These are phyloP conservation scores for Populus tremula DNA, from an alignment of 345 rosid species.

Conservation along the genomic window DNA sequence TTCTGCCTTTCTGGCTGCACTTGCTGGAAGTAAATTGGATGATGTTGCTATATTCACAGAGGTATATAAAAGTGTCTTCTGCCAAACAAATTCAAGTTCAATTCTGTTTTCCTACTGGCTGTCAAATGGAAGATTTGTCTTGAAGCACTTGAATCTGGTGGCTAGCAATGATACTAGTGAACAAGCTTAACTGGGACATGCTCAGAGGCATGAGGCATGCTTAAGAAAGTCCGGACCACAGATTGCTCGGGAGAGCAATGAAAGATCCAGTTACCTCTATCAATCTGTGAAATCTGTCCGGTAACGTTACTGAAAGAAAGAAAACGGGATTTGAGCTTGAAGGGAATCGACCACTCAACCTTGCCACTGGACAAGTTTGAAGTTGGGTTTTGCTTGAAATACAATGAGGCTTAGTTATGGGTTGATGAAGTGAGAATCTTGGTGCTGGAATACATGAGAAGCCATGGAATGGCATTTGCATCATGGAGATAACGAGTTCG, in stretches of 20 bases:
- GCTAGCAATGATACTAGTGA: no score
- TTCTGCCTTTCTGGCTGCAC: not conserved
- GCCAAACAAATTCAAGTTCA: not conserved
- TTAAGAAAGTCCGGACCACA: not conserved
- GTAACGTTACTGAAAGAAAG: no score
- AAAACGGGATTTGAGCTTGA: no score
- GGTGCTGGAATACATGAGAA: not conserved
- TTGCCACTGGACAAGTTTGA: no score
- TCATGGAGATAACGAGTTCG: not conserved
- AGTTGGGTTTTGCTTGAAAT: no score
- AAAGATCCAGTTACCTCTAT: not conserved
- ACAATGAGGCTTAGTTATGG: no score
- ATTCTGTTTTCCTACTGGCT: not conserved
- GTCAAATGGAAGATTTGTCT: not conserved
- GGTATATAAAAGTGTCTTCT: not conserved
- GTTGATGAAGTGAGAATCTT: not conserved
- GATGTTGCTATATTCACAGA: not conserved
- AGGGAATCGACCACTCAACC: no score
- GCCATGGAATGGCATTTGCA: not conserved
- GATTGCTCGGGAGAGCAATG: not conserved
- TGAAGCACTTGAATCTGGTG: not conserved
- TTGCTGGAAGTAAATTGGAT: not conserved
- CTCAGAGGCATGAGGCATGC: not conserved
- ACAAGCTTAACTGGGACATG: not conserved
- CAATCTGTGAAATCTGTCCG: no score